Percentiles rank a stretch among this genome's conserved stretches.
These are phyloP conservation scores for Bisporella sp. DNA, from an alignment of 2,329 filamentous ascomycete species.

Conservation along the genomic window DNA sequence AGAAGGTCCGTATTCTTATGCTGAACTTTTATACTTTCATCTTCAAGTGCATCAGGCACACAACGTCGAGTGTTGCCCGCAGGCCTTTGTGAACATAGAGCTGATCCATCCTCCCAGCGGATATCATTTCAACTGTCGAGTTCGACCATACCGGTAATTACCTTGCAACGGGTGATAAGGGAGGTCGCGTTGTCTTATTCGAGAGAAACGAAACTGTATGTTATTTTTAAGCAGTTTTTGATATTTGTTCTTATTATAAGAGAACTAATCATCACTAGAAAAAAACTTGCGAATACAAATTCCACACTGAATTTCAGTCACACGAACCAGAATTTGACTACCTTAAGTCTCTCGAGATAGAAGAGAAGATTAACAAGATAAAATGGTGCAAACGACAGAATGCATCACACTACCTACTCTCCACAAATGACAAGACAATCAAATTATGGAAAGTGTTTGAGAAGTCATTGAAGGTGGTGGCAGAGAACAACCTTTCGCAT, in stretches of 20 bases:
- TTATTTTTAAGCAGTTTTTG: background rate
- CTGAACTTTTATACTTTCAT: no score
- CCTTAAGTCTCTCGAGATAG: constrained; percentile 96
- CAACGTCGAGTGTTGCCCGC: no score
- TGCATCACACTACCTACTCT: constrained; percentile 94
- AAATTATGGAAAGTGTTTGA: constrained; percentile 99
- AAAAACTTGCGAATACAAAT: constrained; percentile 99
- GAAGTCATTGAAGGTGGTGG: constrained; percentile 97
- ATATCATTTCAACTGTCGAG: constrained; percentile 88
- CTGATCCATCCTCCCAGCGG: constrained; percentile 44
- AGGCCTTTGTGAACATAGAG: no score
- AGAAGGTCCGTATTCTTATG: constrained; percentile 23
- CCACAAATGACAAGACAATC: constrained; percentile 99
- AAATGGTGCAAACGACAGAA: constrained; percentile 99
- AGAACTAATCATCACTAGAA: constrained; percentile 55
- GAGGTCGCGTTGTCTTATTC: constrained; percentile 77
- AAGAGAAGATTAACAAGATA: constrained; percentile 99
- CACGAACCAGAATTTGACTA: constrained; percentile 99
- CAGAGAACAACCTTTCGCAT: constrained; percentile 95
- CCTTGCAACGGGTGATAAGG: constrained; percentile 84
- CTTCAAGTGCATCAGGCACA: no score
- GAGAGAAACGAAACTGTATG: constrained; percentile 91
- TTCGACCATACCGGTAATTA: constrained; percentile 90
- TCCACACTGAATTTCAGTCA: constrained; percentile 99
- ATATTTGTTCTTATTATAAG: background rate